Evolutionary conservation across 306 rosid species (phyloP), one percentile per base, ranked within the genome.

Genomic region (Arachis stenosperma): DNA sequence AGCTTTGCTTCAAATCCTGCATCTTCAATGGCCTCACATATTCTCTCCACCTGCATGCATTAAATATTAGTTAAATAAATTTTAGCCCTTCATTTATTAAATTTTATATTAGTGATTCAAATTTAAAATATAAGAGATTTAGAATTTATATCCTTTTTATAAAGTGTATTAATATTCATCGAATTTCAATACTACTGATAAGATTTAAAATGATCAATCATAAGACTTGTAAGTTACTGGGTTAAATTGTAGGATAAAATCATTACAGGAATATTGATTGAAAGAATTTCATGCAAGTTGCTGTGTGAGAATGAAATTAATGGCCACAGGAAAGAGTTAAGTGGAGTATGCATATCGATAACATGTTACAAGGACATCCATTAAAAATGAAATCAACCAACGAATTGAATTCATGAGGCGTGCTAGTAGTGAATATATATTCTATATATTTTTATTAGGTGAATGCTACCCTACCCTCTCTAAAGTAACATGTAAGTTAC

Each of bases 1-100:
- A 75, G 44, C 48, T 81, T 80, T 40, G 93, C 88, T 71, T 84
- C 77, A 81, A 88, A 92, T 46, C 98, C 98, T 3, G 71, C 92
- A 70, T 88, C 88, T 75, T 82, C 90, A 36, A 92, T 92, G 5
- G 89, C 80, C 67, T 82, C 84, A 33, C 96, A 63, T 56, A 92
- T 86, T 13, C 47, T 82, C 52, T 81, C 89, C 68, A 63, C 90
- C 98, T 92, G 41, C 47, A 5, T 48, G 17, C 12, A 48, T 14
- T n/a, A 53, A 2, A 22, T 22, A 17, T 22, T 22, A 22, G 27
- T 22, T 22, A 22, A 22, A 22, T 22, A 22, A 22, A 22, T 22
- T 22, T 22, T 22, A 22, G 27, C 27, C 27, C 27, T 22, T 22
- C 27, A 22, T 22, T 22, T 22, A 22, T 22, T 22, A 22, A 22